Evolutionary conservation across 805 yeast genomes (phyloP).

Genomic region (Naumovozyma baii): DNA sequence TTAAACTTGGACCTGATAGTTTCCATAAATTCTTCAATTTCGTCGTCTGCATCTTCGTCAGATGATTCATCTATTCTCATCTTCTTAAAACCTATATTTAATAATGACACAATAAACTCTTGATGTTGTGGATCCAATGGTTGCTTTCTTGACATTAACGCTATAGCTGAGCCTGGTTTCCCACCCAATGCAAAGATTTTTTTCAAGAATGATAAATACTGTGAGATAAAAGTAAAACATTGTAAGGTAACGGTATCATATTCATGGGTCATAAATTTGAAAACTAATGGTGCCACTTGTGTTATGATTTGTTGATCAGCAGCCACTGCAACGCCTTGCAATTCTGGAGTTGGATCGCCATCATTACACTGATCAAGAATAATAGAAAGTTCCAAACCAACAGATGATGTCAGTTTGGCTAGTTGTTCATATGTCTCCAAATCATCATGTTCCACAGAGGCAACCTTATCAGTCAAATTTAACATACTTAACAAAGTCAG

Average conservation of each 20-base stretch:
- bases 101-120: conserved; percentile 51
- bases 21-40: conserved; percentile 69
- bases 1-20: conserved; percentile 59
- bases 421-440: conserved; percentile 66
- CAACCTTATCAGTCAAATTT: conserved; percentile 48
- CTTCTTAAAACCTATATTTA: conserved; percentile 63
- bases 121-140: conserved; percentile 31
- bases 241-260: conserved; percentile 83
- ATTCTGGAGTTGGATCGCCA: conserved; percentile 24
- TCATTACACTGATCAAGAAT: conserved; percentile 49
- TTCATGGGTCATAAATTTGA: conserved; percentile 65
- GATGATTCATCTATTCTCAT: conserved; percentile 73
- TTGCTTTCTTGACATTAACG: conserved; percentile 28
- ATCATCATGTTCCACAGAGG: conserved; percentile 32
- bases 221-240: conserved; percentile 71
- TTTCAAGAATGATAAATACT: conserved; percentile 60
- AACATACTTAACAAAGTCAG: conserved; percentile 53
- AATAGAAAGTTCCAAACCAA: conserved; percentile 67
- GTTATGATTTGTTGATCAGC: conserved; percentile 43
- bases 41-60: conserved; percentile 65
- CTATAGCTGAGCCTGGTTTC: conserved; percentile 33
- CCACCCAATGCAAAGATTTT: conserved; percentile 37
- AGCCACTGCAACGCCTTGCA: conserved; percentile 28
- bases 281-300: conserved; percentile 59
- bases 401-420: conserved; percentile 62